phyloP scores from a whole-genome alignment of 2,329 filamentous ascomycete genomes.

The Colletotrichum echinochloae region DNA sequence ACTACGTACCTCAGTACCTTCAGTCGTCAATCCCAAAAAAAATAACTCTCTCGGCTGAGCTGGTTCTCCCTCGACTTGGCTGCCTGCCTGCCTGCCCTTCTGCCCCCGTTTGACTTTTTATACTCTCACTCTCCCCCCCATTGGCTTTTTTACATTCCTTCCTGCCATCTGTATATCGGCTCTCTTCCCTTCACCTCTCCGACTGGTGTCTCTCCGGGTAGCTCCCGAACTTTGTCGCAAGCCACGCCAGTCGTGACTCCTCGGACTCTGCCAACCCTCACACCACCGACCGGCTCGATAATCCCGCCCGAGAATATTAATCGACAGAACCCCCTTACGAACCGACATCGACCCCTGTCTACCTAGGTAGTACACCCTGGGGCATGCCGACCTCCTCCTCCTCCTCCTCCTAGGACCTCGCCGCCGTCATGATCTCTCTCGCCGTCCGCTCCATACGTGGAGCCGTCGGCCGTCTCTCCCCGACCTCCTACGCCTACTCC shows the following conservation, averaged over 20 bases:
- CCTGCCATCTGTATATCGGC: not conserved
- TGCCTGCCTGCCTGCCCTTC: not conserved
- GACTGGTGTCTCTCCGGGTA: conserved; percentile 16
- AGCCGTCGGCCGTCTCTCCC: conserved; percentile 37
- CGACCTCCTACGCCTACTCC: conserved; percentile 26
- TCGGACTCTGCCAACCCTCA: not conserved
- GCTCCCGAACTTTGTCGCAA: conserved; percentile 5
- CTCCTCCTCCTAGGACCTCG: too few relatives aligned
- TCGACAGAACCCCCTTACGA: not conserved
- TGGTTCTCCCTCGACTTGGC: not conserved
- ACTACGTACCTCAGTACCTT: too few relatives aligned
- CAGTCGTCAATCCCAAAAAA: not conserved
- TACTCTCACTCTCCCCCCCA: too few relatives aligned
- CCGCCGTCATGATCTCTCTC: conserved; percentile 35
- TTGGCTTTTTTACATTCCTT: not conserved
- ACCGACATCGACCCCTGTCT: not conserved
- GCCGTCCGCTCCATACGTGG: conserved; percentile 40
- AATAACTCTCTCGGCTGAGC: not conserved
- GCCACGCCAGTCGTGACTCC: conserved; percentile 11
- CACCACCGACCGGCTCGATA: not conserved
- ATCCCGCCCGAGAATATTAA: not conserved
- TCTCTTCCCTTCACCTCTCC: not conserved
- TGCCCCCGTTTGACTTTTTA: not conserved
- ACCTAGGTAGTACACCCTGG: not conserved
- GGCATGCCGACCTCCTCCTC: conserved; percentile 22